A percentile compares a stretch with the other conserved stretches of the same genome.
These are phyloP conservation scores for Funneliformis mosseae DNA, from an alignment of 192 early-diverging fungal genomes.

Conservation along the genomic window DNA sequence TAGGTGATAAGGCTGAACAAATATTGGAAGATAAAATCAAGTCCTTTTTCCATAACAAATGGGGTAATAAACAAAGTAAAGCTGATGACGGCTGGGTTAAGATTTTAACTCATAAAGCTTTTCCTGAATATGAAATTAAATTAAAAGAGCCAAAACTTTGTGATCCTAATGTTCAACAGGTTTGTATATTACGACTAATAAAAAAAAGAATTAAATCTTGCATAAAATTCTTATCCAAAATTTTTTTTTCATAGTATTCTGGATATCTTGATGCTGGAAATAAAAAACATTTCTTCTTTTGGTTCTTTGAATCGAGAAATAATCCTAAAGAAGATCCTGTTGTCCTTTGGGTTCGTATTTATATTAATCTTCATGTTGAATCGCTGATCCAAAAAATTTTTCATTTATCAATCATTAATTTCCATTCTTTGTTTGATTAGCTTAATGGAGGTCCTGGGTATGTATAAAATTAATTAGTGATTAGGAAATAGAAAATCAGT, in stretches of 20 bases:
- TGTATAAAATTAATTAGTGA: neutral
- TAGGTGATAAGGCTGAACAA: neutral
- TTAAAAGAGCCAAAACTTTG: slow-evolving; percentile 81
- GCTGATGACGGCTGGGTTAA: slow-evolving; percentile 26
- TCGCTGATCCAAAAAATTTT: neutral
- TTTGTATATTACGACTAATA: slow-evolving; percentile 33
- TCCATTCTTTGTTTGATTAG: neutral
- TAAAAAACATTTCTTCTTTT: slow-evolving; percentile 90
- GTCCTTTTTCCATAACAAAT: neutral
- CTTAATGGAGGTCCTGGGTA: slow-evolving; percentile 83
- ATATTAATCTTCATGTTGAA: neutral
- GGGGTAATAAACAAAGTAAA: neutral
- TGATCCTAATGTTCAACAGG: slow-evolving; percentile 85
- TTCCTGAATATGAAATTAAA: slow-evolving; percentile 75
- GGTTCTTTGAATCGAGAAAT: slow-evolving; percentile 94
- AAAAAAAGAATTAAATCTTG: neutral
- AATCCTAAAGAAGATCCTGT: slow-evolving; percentile 74
- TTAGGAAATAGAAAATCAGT: neutral
- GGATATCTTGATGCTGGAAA: slow-evolving; percentile 71
- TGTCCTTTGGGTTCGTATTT: slow-evolving; percentile 55
- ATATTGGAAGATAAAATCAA: neutral
- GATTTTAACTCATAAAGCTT: slow-evolving; percentile 57
- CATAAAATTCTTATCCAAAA: neutral
- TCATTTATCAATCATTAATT: neutral
- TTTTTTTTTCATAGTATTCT: slow-evolving; percentile 58